Percentiles rank a stretch among this genome's conserved stretches.
These are phyloP conservation scores for Serendipita vermifera DNA, from an alignment of 768 basidiomycete genomes.

Conservation along the genomic window DNA sequence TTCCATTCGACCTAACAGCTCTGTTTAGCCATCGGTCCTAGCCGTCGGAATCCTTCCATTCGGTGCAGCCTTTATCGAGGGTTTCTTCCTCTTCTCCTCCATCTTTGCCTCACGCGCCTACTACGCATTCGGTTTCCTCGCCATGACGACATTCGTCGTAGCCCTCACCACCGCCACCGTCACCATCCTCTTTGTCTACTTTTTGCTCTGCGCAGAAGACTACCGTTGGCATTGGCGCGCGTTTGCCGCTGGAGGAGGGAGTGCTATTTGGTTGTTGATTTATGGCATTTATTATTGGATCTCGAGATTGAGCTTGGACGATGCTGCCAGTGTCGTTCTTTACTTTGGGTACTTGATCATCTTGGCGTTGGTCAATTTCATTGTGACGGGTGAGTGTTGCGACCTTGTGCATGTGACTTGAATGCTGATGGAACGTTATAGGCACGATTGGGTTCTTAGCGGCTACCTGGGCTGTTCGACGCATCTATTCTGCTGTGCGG, in stretches of 20 bases:
- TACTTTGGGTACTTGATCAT: slow-evolving; percentile 87
- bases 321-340: slow-evolving; percentile 63
- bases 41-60: slow-evolving; percentile 90
- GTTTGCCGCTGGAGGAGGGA: slow-evolving; percentile 84
- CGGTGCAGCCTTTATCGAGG: slow-evolving; percentile 88
- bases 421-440: slow-evolving; percentile 20
- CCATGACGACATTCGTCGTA: slow-evolving; percentile 72
- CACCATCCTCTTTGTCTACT: slow-evolving; percentile 79
- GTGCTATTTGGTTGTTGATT: slow-evolving; percentile 77
- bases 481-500: slow-evolving; percentile 69
- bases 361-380: slow-evolving; percentile 70
- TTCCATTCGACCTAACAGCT: slow-evolving; percentile 7
- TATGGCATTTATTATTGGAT: slow-evolving; percentile 87
- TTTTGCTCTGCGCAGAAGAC: slow-evolving; percentile 86
- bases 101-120: slow-evolving; percentile 86
- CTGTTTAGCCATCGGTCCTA: slow-evolving; percentile 39
- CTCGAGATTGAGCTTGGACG: slow-evolving; percentile 73
- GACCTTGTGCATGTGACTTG: background rate
- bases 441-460: slow-evolving; percentile 88
- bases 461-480: slow-evolving; percentile 79
- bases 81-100: slow-evolving; percentile 84
- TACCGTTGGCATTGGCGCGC: slow-evolving; percentile 98
- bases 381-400: slow-evolving; percentile 59
- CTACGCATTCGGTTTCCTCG: slow-evolving; percentile 93
- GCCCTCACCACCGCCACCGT: slow-evolving; percentile 82